These are phyloP conservation scores for Trametes meyenii DNA, from an alignment of 768 basidiomycete species.

Conservation along the genomic window DNA sequence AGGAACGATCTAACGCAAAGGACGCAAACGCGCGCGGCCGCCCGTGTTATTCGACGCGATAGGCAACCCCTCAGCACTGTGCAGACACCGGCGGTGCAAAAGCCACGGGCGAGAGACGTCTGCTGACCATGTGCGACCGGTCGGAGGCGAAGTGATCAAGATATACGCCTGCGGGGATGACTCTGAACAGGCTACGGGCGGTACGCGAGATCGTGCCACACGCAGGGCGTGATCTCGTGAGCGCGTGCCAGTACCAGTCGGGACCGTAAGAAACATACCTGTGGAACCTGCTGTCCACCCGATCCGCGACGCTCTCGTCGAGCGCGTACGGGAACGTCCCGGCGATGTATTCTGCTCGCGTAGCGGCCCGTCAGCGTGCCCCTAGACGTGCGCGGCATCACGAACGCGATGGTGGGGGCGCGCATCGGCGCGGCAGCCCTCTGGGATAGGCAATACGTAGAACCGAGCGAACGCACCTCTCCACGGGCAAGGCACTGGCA, in stretches of 20 bases:
- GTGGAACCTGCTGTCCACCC: conserved; percentile 21
- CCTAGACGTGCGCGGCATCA: conserved; percentile 2
- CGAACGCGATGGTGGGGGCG: neutral
- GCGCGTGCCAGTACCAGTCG: neutral
- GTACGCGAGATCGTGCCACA: conserved; percentile 1
- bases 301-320: conserved; percentile 8
- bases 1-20: conserved; percentile 14
- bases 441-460: neutral
- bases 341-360: conserved; percentile 33
- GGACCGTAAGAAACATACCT: conserved; percentile 20
- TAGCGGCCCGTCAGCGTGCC: neutral
- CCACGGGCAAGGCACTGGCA: conserved; percentile 54
- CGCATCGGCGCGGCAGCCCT: neutral
- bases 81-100: neutral
- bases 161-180: conserved; percentile 54
- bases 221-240: conserved; percentile 7
- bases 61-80: conserved; percentile 10
- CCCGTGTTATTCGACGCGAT: conserved; percentile 3
- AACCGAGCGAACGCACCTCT: conserved; percentile 41
- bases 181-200: conserved; percentile 56
- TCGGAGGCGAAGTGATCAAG: conserved; percentile 71
- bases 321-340: conserved; percentile 35
- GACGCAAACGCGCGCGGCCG: conserved; percentile 6
- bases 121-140: conserved; percentile 72
- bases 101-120: conserved; percentile 8